phyloP scores from a whole-genome alignment of 2,329 filamentous ascomycete species.

The Alternaria novae-zelandiae region DNA sequence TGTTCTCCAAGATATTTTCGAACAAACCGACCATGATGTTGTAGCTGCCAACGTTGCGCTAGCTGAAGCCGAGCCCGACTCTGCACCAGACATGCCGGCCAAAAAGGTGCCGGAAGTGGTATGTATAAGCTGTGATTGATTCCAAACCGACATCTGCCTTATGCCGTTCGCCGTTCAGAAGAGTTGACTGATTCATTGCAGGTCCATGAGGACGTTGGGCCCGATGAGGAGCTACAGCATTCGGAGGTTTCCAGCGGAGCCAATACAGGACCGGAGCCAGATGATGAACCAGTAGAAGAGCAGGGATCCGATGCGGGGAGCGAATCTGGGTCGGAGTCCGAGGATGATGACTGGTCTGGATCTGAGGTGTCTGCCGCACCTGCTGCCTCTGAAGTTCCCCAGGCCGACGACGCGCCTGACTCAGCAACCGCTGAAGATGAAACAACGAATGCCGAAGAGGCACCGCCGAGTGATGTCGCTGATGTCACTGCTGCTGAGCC shows the following conservation, averaged over 20 bases:
- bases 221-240: neutral
- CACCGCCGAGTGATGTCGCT: neutral
- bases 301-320: conserved; percentile 2
- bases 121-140: conserved; percentile 3
- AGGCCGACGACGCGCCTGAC: neutral
- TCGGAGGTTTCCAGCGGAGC: neutral
- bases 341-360: conserved; percentile 11
- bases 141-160: neutral
- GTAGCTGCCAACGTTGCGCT: neutral
- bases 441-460: conserved; percentile 1
- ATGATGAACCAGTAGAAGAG: neutral
- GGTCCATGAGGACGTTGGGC: neutral
- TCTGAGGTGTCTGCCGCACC: conserved; percentile 13
- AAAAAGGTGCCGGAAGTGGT: conserved; percentile 7
- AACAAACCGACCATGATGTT: conserved; percentile 6
- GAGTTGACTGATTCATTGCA: conserved; percentile 2
- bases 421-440: conserved; percentile 5
- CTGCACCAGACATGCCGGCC: conserved; percentile 9
- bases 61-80: conserved; percentile 8
- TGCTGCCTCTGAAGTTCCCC: neutral
- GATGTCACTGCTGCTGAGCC: neutral
- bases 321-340: conserved; percentile 8
- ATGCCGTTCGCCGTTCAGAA: neutral
- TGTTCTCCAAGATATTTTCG: conserved; percentile 1
- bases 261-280: neutral